These are phyloP conservation scores for Mariannaea sp. DNA, from an alignment of 2,329 filamentous ascomycete species.

Conservation along the genomic window DNA sequence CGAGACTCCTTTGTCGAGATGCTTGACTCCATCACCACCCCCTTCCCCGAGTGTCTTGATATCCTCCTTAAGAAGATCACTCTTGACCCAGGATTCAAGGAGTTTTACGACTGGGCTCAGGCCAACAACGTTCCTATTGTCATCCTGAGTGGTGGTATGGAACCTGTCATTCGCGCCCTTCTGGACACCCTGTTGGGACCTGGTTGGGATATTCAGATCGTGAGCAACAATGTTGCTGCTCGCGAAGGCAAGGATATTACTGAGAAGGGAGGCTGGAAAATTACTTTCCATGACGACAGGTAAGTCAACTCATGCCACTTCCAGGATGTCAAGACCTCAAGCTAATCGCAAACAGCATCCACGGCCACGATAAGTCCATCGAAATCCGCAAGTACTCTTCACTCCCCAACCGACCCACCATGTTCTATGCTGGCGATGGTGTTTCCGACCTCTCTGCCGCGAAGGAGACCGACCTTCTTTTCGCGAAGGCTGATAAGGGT, in stretches of 20 bases:
- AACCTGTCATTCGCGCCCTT: slow-evolving; percentile 84
- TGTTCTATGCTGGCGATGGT: slow-evolving; percentile 96
- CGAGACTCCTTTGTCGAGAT: slow-evolving; percentile 88
- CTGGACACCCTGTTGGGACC: slow-evolving; percentile 79
- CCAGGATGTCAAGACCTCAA: background rate
- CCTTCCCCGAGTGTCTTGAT: slow-evolving; percentile 81
- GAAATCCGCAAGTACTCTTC: slow-evolving; percentile 87
- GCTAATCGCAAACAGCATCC: slow-evolving; percentile 58
- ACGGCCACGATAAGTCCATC: slow-evolving; percentile 96
- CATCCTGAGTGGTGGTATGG: slow-evolving; percentile 90
- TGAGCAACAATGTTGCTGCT: slow-evolving; percentile 79
- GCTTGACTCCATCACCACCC: slow-evolving; percentile 83
- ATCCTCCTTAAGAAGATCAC: slow-evolving; percentile 81
- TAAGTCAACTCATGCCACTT: slow-evolving; percentile 40
- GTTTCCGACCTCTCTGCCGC: slow-evolving; percentile 92
- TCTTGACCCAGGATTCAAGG: slow-evolving; percentile 84
- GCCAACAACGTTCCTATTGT: slow-evolving; percentile 88
- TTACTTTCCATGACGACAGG: slow-evolving; percentile 87
- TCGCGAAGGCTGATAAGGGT: slow-evolving; percentile 91
- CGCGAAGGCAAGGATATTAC: slow-evolving; percentile 73
- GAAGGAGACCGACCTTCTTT: slow-evolving; percentile 88
- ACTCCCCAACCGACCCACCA: slow-evolving; percentile 74
- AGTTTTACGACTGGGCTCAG: slow-evolving; percentile 84
- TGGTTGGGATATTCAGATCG: slow-evolving; percentile 82
- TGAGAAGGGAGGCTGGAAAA: slow-evolving; percentile 82